Conservation (phyloP, 345 rosid genomes). For the Gossypium rotundifolium region DNA sequence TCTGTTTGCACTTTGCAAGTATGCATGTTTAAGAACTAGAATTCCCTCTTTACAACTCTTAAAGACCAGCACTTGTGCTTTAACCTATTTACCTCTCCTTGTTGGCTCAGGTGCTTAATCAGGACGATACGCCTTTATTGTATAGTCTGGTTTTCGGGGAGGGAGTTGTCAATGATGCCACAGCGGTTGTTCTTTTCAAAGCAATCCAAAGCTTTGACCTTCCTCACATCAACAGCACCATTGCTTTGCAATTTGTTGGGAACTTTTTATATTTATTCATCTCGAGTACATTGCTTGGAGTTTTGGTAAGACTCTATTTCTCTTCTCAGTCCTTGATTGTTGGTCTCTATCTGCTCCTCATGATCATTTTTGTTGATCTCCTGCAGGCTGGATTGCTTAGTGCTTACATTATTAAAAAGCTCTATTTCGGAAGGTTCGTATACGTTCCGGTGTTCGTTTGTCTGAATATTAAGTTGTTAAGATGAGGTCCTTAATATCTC, state of each 20-base stretch:
- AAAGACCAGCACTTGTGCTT: neutral
- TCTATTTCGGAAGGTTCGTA: conserved; percentile 79
- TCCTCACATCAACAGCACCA: conserved; percentile 45
- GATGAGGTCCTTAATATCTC: neutral
- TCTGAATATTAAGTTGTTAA: neutral
- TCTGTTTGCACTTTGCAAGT: conserved; percentile 98
- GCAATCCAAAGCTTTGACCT: conserved; percentile 87
- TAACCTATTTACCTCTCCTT: neutral
- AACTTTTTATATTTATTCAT: conserved; percentile 68
- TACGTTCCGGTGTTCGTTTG: neutral
- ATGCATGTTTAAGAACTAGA: conserved; percentile 7
- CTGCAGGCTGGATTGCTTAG: conserved; percentile 86
- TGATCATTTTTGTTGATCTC: conserved; percentile 1
- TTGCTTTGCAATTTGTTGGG: conserved; percentile 54
- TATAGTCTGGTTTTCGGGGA: conserved; percentile 94
- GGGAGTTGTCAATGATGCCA: conserved; percentile 98
- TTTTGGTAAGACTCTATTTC: conserved; percentile 38
- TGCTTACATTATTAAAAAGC: conserved; percentile 78
- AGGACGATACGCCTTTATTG: conserved; percentile 87
- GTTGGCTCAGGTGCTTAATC: conserved; percentile 72
- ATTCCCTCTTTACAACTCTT: conserved; percentile 6
- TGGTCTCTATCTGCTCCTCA: neutral
- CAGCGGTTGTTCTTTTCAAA: conserved; percentile 92
- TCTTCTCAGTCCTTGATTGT: neutral
- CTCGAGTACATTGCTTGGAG: conserved; percentile 78